Evolutionary conservation across 2,329 filamentous ascomycete genomes (phyloP).

Genomic region (Penicillium sumatraense): DNA sequence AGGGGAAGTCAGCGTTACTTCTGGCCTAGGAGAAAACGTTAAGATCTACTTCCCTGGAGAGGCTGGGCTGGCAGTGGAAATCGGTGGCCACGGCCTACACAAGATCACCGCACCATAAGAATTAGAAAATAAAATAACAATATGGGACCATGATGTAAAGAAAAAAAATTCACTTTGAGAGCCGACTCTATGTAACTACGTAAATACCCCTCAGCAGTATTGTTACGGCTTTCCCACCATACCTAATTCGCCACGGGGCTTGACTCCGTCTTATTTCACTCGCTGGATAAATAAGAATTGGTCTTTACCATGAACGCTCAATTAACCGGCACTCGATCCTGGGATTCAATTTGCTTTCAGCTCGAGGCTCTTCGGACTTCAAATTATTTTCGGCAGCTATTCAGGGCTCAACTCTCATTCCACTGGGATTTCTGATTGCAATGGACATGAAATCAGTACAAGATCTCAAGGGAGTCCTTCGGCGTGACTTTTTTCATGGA

Average conservation of each 20-base stretch:
- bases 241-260: constrained; percentile 16
- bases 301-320: neutral
- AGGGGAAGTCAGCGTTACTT: constrained; percentile 19
- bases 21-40: constrained; percentile 16
- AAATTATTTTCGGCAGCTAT: too few species aligned
- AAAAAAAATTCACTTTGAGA: too few species aligned
- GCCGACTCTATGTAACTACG: neutral
- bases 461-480: constrained; percentile 31
- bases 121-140: neutral
- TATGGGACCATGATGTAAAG: neutral
- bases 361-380: too few species aligned
- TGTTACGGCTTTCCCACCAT: constrained; percentile 1
- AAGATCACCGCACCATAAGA: neutral
- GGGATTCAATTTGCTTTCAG: neutral
- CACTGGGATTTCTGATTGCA: neutral
- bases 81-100: constrained; percentile 18
- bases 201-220: neutral
- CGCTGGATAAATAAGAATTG: constrained; percentile 11
- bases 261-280: constrained; percentile 2
- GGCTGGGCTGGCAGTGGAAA: constrained; percentile 13
- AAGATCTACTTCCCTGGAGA: constrained; percentile 25
- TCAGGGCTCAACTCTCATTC: too few species aligned
- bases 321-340: neutral
- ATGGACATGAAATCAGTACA: constrained; percentile 33
- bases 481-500: constrained; percentile 34